Conservation (phyloP, 371 early-diverging fungal genomes). For the Dinochytrium kinnereticum region DNA sequence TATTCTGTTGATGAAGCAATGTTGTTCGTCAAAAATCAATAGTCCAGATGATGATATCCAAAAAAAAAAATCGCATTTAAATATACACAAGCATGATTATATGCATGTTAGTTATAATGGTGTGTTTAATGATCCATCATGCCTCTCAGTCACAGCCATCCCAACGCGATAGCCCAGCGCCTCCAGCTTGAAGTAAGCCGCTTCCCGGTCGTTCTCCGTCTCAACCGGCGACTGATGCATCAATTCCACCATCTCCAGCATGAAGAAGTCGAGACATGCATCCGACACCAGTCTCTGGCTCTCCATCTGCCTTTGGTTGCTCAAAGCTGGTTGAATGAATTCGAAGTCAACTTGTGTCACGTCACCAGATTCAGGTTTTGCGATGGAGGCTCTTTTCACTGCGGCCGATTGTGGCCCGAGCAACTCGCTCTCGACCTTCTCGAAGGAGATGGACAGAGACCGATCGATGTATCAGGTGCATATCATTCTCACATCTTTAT, state of each 20-base stretch:
- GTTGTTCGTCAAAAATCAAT: too few species aligned
- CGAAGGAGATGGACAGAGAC: conserved; percentile 25
- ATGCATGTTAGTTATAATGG: not conserved
- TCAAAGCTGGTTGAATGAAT: not conserved
- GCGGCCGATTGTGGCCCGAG: conserved; percentile 35
- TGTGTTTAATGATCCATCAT: too few species aligned
- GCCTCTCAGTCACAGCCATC: conserved; percentile 84
- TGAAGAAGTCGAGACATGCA: conserved; percentile 68
- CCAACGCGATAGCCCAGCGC: conserved; percentile 90
- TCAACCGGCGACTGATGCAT: conserved; percentile 53
- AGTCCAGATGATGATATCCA: too few species aligned
- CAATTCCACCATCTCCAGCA: conserved; percentile 79
- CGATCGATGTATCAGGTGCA: conserved; percentile 31
- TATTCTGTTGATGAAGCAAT: too few species aligned
- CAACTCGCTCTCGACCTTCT: conserved; percentile 25
- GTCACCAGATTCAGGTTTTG: not conserved
- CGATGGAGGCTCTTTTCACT: conserved; percentile 8
- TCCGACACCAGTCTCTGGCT: conserved; percentile 42
- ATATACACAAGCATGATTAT: not conserved
- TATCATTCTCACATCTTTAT: too few species aligned
- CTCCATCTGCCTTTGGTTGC: not conserved
- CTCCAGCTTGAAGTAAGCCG: conserved; percentile 85
- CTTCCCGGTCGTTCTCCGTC: conserved; percentile 69
- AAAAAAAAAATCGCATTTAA: too few species aligned
- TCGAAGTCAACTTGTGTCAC: not conserved